Percentiles rank a stretch among this genome's conserved stretches.
phyloP scores from a whole-genome alignment of 805 yeast genomes.

The Komagataella populi region DNA sequence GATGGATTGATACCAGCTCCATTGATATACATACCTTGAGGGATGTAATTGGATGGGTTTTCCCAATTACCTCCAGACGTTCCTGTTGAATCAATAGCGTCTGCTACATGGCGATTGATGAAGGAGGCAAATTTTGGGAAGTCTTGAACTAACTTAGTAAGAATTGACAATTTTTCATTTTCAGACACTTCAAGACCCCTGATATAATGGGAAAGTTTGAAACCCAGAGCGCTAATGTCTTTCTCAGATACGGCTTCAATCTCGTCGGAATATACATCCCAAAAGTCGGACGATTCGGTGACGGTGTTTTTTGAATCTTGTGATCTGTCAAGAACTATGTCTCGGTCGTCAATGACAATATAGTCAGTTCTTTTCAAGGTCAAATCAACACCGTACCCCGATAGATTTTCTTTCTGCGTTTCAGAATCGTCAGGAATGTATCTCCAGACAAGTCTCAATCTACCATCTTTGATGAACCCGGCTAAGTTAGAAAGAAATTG shows the following conservation, averaged over 20 bases:
- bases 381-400: slow-evolving; percentile 59
- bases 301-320: not conserved
- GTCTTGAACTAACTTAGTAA: slow-evolving; percentile 28
- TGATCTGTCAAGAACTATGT: slow-evolving; percentile 6
- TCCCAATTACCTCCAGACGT: slow-evolving; percentile 10
- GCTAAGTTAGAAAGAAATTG: slow-evolving; percentile 45
- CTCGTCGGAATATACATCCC: slow-evolving; percentile 13
- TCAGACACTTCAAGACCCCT: slow-evolving; percentile 8
- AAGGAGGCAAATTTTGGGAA: slow-evolving; percentile 40
- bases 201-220: slow-evolving; percentile 27
- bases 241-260: slow-evolving; percentile 17
- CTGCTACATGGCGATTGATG: slow-evolving; percentile 12
- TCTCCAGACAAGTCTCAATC: slow-evolving; percentile 65
- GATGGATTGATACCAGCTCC: slow-evolving; percentile 46
- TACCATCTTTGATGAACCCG: slow-evolving; percentile 47
- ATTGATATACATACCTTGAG: slow-evolving; percentile 48
- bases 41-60: slow-evolving; percentile 4
- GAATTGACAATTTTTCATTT: slow-evolving; percentile 19
- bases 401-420: slow-evolving; percentile 16
- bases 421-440: slow-evolving; percentile 29
- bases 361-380: slow-evolving; percentile 56
- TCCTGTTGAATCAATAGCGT: slow-evolving; percentile 8
- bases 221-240: slow-evolving; percentile 22
- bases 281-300: slow-evolving; percentile 3
- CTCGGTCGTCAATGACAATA: slow-evolving; percentile 50